Evolutionary conservation across 192 early-diverging fungal species (phyloP).

Genomic region (Rhizoclosmatium globosum): DNA sequence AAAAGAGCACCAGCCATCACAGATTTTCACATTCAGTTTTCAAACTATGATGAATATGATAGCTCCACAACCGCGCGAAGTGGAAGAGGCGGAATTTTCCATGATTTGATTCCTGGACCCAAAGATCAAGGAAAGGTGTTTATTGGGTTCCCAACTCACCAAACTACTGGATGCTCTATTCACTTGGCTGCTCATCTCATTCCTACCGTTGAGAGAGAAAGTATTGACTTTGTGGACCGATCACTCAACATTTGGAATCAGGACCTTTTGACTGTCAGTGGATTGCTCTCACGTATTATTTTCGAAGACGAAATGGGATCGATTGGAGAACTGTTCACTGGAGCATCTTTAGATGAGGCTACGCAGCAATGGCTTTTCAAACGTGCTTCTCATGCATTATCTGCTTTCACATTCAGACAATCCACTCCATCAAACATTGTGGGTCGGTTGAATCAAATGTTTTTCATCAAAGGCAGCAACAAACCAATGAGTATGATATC

Average conservation of each 20-base stretch:
- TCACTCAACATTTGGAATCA: slow-evolving; percentile 81
- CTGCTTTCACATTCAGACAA: slow-evolving; percentile 70
- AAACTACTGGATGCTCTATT: slow-evolving; percentile 85
- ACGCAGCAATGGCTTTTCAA: slow-evolving; percentile 65
- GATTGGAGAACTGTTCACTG: slow-evolving; percentile 55
- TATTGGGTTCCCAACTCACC: slow-evolving; percentile 90
- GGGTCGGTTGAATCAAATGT: slow-evolving; percentile 61
- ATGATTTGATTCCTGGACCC: slow-evolving; percentile 72
- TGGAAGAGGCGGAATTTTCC: slow-evolving; percentile 71
- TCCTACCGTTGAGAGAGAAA: slow-evolving; percentile 91
- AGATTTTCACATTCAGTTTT: slow-evolving; percentile 74
- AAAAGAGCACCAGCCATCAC: slow-evolving; percentile 81
- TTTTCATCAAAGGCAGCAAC: slow-evolving; percentile 64
- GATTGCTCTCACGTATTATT: slow-evolving; percentile 74
- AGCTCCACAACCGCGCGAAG: slow-evolving; percentile 52
- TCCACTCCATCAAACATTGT: slow-evolving; percentile 78
- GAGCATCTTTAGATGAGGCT: slow-evolving; percentile 56
- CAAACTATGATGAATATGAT: slow-evolving; percentile 80
- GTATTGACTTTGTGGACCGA: slow-evolving; percentile 88
- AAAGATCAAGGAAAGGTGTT: slow-evolving; percentile 84
- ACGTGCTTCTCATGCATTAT: slow-evolving; percentile 72
- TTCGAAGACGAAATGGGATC: slow-evolving; percentile 80
- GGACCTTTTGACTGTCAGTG: slow-evolving; percentile 79
- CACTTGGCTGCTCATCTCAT: slow-evolving; percentile 86
- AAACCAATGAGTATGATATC: slow-evolving; percentile 69